Percentiles rank a stretch among this genome's conserved stretches.
phyloP scores from a whole-genome alignment of 2,329 filamentous ascomycete genomes.

The Coniella lustricola region DNA sequence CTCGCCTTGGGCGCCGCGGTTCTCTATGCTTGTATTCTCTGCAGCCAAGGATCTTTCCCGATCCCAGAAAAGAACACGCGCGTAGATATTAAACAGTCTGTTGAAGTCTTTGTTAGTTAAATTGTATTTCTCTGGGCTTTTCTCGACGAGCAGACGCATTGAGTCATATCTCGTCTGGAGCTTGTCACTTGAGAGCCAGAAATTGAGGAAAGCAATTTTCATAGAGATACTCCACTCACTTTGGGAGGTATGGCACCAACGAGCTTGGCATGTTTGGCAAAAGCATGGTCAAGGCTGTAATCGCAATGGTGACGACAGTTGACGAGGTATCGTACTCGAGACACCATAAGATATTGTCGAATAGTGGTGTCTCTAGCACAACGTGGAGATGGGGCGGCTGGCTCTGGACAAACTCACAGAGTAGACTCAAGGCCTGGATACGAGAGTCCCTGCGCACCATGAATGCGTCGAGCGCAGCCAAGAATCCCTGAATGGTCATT shows the following conservation, averaged over 20 bases:
- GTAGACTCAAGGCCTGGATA: constrained; percentile 55
- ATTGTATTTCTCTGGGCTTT: neutral
- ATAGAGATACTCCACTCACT: constrained; percentile 21
- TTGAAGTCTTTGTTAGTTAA: neutral
- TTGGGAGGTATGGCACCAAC: constrained; percentile 60
- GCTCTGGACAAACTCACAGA: constrained; percentile 66
- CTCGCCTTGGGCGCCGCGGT: constrained; percentile 58
- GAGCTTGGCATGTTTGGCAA: constrained; percentile 73
- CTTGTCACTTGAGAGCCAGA: no score
- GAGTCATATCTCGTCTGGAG: no score
- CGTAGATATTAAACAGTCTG: constrained; percentile 70
- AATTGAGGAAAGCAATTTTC: no score
- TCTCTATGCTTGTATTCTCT: constrained; percentile 32
- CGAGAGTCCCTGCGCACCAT: constrained; percentile 59
- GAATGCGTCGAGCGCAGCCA: constrained; percentile 57
- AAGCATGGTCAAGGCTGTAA: constrained; percentile 74
- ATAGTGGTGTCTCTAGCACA: constrained; percentile 63
- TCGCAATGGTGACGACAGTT: constrained; percentile 65
- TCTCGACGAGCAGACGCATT: no score
- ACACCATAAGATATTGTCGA: constrained; percentile 64
- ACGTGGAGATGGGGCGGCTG: constrained; percentile 75
- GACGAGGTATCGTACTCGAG: constrained; percentile 73
- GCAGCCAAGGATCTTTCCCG: constrained; percentile 37
- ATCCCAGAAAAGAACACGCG: constrained; percentile 74
- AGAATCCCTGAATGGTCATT: constrained; percentile 46